These are phyloP conservation scores for Rhipidocladum racemiflorum DNA, from an alignment of 176 grass and related monocot species.

Conservation along the genomic window DNA sequence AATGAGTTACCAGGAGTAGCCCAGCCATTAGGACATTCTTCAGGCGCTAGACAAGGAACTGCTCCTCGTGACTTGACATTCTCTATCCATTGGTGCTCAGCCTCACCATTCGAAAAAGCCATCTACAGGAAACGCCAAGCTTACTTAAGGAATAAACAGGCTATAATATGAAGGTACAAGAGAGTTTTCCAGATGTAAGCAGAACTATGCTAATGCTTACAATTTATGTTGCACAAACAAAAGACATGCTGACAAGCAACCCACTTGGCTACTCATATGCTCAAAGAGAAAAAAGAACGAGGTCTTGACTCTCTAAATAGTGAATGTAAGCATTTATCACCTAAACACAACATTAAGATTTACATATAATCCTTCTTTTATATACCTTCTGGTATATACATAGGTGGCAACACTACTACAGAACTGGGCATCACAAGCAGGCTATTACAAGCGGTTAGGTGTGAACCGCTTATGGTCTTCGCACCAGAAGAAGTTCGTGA, in stretches of 20 bases:
- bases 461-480: too few relatives aligned
- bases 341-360: not conserved
- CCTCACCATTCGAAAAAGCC: constrained; percentile 51
- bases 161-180: not conserved
- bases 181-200: not conserved
- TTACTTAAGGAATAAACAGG: constrained; percentile 5
- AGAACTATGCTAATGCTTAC: not conserved
- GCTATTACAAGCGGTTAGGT: too few relatives aligned
- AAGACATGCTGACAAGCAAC: not conserved
- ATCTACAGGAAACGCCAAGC: constrained; percentile 30
- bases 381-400: too few relatives aligned
- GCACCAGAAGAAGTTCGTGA: too few relatives aligned
- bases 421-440: too few relatives aligned
- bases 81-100: constrained; percentile 67
- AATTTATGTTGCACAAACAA: not conserved
- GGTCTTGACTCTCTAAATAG: not conserved
- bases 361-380: not conserved
- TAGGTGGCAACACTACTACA: too few relatives aligned
- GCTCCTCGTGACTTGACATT: constrained; percentile 57
- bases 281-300: not conserved
- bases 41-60: constrained; percentile 60
- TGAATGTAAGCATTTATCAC: not conserved
- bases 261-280: not conserved
- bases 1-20: constrained; percentile 56
- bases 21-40: constrained; percentile 64